Percentiles rank a stretch among this genome's conserved stretches.
phyloP scores from a whole-genome alignment of 208 protist species.

The Wallacemonas sp. region DNA sequence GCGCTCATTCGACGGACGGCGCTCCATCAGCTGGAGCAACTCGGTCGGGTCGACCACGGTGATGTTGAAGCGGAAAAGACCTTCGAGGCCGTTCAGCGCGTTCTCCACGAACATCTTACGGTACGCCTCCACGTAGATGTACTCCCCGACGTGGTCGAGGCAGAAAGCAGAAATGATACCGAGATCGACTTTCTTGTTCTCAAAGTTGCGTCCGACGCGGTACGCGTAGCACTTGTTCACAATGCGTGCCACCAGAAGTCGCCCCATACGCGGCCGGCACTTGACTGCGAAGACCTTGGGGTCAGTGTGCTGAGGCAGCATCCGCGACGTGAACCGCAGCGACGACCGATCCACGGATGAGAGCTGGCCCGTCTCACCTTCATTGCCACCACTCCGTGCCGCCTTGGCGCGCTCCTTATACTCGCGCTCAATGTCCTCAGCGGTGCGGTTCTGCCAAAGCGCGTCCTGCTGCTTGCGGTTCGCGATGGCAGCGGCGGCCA shows the following conservation, averaged over 20 bases:
- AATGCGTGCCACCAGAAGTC: slow-evolving; percentile 84
- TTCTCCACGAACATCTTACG: slow-evolving; percentile 90
- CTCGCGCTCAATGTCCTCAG: slow-evolving; percentile 71
- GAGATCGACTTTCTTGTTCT: slow-evolving; percentile 78
- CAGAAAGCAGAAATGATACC: slow-evolving; percentile 92
- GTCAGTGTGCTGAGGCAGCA: slow-evolving; percentile 75
- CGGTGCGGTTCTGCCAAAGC: slow-evolving; percentile 16
- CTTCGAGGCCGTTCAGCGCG: slow-evolving; percentile 84
- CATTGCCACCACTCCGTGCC: slow-evolving; percentile 15
- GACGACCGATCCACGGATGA: slow-evolving; percentile 58
- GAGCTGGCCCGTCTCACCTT: slow-evolving; percentile 19
- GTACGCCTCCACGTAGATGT: slow-evolving; percentile 92
- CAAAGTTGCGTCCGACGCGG: slow-evolving; percentile 79
- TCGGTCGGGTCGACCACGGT: slow-evolving; percentile 82
- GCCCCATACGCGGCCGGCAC: slow-evolving; percentile 82
- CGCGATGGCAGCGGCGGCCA: slow-evolving; percentile 16
- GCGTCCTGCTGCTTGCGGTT: background rate
- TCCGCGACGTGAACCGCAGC: slow-evolving; percentile 65
- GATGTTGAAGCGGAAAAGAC: slow-evolving; percentile 86
- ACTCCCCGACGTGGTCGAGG: slow-evolving; percentile 91
- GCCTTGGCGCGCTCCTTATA: slow-evolving; percentile 66
- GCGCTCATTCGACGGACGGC: slow-evolving; percentile 60
- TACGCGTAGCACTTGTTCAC: slow-evolving; percentile 93
- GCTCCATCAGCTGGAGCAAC: slow-evolving; percentile 91
- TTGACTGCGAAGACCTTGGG: slow-evolving; percentile 92